Percentiles rank a stretch among this genome's conserved stretches.
Conservation (phyloP, 73 alveolate genomes). For the Paraurostyla sp. region DNA sequence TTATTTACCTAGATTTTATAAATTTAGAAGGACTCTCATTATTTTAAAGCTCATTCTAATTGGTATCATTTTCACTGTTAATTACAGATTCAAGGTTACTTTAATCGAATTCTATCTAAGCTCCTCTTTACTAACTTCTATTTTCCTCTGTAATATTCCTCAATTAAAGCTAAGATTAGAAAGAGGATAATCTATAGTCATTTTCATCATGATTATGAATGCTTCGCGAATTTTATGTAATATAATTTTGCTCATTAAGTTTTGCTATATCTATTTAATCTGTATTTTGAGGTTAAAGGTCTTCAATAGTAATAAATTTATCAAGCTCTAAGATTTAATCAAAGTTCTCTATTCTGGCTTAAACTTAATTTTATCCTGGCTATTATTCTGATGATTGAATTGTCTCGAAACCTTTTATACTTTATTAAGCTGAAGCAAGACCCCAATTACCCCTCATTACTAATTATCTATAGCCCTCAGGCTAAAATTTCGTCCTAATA, state of each 20-base stretch:
- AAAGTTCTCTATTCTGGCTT: not conserved
- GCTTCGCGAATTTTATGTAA: too few relatives aligned
- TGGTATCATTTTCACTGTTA: not conserved
- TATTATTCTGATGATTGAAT: not conserved
- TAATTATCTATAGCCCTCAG: not conserved
- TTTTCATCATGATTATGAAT: too few relatives aligned
- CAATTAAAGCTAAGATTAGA: not conserved
- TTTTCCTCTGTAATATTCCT: too few relatives aligned
- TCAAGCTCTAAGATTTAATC: constrained; percentile 6
- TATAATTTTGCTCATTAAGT: too few relatives aligned
- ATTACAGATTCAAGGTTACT: constrained; percentile 16
- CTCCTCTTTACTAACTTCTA: too few relatives aligned
- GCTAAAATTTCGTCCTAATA: too few relatives aligned
- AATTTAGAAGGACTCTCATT: too few relatives aligned
- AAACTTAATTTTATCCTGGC: not conserved
- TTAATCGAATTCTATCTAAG: too few relatives aligned
- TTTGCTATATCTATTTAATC: too few relatives aligned
- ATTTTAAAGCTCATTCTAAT: too few relatives aligned
- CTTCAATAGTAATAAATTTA: not conserved
- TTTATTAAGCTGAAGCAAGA: not conserved
- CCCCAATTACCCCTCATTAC: constrained; percentile 23
- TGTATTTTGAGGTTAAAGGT: not conserved
- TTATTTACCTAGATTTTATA: too few relatives aligned
- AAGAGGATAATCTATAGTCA: not conserved
- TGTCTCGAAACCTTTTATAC: not conserved